Base-by-base conservation (phyloP, 2,329 filamentous ascomycete species). In the Coleophoma crateriformis region DNA sequence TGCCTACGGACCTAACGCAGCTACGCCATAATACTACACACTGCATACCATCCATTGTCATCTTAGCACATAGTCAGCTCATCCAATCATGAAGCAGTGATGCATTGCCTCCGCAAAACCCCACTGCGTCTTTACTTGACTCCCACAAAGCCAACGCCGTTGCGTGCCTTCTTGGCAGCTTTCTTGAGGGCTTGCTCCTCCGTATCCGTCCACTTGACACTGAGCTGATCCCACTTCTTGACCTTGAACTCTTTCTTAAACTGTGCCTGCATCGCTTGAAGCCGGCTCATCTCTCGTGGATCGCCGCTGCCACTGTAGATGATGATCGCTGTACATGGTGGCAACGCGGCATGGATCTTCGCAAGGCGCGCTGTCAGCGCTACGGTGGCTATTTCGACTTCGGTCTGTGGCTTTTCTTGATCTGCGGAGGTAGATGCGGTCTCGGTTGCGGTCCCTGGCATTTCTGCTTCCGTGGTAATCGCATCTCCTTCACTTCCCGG, bases 221-320 rank as follows among this genome's bases (percentile, higher is more conserved):
- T 80, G 34, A 87, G 68, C 54, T 84, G 68, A 63, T 87, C 81
- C 83, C 83, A 87, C 57, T 84, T 84, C 54, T 72, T 78, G 12
- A 79, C 77, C 64, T 82, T 81, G 64, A 83, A 86, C 65, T 87
- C 83, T 57, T 74, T 75, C 62, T 77, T 79, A 71, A 78, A 84
- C 64, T 78, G 75, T 7, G 73, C 63, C 46, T 85, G 78, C 71
- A 83, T 70, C 19, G 74, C 73, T 68, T 84, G 79, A 56, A 86
- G 68, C 38, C 74, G 71, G 51, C 75, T 76, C 81, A 86, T 84
- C 59, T 81, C 77, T 33, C 82, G 76, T n/a, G 83, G 82, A 58
- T 87, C 81, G 37, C 84, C 84, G 6, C 79, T 84, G 54, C 84
- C 84, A 57, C 78, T 82, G 66, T 82, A 82, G 33, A 87, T 68